Evolutionary conservation across 805 yeast genomes (phyloP).

Genomic region (Nakazawaea wickerhamii): DNA sequence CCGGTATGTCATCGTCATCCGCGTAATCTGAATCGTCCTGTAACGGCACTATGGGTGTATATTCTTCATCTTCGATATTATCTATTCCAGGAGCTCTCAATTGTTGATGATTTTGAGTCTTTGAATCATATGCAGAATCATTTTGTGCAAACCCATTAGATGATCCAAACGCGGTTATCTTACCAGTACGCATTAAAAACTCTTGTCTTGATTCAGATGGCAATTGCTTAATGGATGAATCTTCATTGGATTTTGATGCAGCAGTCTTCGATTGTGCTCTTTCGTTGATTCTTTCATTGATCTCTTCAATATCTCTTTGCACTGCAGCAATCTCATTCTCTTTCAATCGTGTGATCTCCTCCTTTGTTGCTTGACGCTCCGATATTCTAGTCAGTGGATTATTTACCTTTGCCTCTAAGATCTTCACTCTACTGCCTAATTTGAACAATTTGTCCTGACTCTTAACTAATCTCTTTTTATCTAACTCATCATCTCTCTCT

Average conservation of each 20-base stretch:
- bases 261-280: constrained; percentile 20
- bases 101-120: constrained; percentile 32
- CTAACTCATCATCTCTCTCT: constrained; percentile 64
- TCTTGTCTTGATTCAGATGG: constrained; percentile 80
- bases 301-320: constrained; percentile 60
- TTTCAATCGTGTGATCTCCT: constrained; percentile 48
- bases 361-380: constrained; percentile 46
- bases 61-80: constrained; percentile 11
- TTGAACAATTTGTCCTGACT: constrained; percentile 44
- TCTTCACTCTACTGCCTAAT: constrained; percentile 35
- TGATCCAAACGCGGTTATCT: constrained; percentile 89
- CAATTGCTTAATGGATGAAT: constrained; percentile 31
- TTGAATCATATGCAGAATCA: constrained; percentile 19
- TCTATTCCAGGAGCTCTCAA: constrained; percentile 47
- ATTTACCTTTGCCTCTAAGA: constrained; percentile 42
- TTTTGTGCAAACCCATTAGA: constrained; percentile 50
- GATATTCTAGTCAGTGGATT: constrained; percentile 60
- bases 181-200: constrained; percentile 80
- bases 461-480: constrained; percentile 68
- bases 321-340: constrained; percentile 47
- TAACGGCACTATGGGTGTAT: constrained; percentile 12
- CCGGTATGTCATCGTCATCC: constrained; percentile 11
- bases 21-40: constrained; percentile 22
- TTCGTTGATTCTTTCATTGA: constrained; percentile 38
- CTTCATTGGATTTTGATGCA: constrained; percentile 11